Evolutionary conservation across 2,329 filamentous ascomycete species (phyloP).

Genomic region (Penicillium sp.): DNA sequence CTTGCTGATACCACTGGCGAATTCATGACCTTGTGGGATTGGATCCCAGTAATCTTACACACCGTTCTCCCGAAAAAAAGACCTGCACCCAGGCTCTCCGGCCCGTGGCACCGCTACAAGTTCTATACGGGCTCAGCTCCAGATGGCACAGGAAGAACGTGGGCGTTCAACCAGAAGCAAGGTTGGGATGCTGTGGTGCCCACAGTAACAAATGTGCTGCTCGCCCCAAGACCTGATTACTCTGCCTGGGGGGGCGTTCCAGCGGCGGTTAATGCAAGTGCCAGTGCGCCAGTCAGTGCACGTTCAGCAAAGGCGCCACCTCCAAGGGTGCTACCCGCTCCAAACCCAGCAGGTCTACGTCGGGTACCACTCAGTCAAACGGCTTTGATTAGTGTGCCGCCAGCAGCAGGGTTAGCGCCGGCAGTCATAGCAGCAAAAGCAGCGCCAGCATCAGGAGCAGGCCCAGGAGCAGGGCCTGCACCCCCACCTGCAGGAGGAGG

Average conservation of each 20-base stretch:
- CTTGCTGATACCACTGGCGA: background rate
- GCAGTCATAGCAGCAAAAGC: background rate
- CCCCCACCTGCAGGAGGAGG: no score
- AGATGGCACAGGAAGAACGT: background rate
- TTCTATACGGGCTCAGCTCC: constrained; percentile 8
- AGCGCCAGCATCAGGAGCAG: background rate
- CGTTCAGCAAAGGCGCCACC: background rate
- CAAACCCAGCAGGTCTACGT: background rate
- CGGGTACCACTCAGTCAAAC: no score
- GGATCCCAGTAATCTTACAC: background rate
- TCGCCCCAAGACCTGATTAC: no score
- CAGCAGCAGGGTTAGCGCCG: no score
- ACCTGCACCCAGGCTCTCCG: background rate
- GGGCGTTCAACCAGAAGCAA: background rate
- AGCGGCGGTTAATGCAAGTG: no score
- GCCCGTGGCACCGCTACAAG: constrained; percentile 1
- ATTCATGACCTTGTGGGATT: background rate
- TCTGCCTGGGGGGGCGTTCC: no score
- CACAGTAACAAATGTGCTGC: background rate
- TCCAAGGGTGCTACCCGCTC: background rate
- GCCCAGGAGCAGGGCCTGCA: no score
- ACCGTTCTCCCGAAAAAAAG: no score
- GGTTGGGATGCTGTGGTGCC: background rate
- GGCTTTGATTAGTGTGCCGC: no score
- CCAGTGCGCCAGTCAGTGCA: no score